Conservation (phyloP, 148 eudicot genomes). For the Vaccinium corymbosum region DNA sequence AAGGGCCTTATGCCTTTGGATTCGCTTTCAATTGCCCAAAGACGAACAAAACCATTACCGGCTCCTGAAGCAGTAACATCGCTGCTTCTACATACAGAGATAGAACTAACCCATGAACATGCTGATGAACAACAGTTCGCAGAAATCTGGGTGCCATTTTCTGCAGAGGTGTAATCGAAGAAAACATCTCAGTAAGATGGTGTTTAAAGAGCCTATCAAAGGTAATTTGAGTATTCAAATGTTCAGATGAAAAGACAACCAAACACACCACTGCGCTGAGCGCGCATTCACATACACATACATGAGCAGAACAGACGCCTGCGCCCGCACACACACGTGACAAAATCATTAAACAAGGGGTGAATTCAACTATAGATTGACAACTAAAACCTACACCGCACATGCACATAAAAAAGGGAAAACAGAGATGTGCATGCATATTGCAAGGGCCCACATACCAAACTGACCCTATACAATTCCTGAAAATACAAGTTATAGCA, state of each 20-base stretch:
- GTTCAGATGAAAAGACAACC: neutral
- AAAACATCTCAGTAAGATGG: constrained; percentile 1
- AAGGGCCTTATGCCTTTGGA: constrained; percentile 67
- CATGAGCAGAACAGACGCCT: too few relatives aligned
- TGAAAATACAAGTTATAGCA: too few relatives aligned
- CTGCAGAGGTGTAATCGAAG: constrained; percentile 31
- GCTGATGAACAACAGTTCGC: constrained; percentile 39
- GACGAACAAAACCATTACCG: constrained; percentile 74
- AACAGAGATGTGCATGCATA: neutral
- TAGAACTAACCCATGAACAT: constrained; percentile 82
- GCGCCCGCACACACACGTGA: neutral
- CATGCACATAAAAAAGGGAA: too few relatives aligned
- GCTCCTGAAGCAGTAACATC: constrained; percentile 99
- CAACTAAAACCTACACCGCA: neutral
- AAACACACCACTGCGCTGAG: neutral
- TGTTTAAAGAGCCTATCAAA: neutral
- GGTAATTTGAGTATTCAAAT: neutral
- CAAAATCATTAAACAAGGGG: neutral
- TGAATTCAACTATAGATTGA: neutral
- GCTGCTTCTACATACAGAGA: constrained; percentile 77
- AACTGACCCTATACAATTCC: too few relatives aligned
- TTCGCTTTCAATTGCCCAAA: constrained; percentile 83
- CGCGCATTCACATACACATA: too few relatives aligned
- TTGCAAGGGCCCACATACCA: neutral
- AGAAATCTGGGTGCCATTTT: constrained; percentile 29